These are phyloP conservation scores for Cyberlindnera mrakii DNA, from an alignment of 805 yeast species.

Conservation along the genomic window DNA sequence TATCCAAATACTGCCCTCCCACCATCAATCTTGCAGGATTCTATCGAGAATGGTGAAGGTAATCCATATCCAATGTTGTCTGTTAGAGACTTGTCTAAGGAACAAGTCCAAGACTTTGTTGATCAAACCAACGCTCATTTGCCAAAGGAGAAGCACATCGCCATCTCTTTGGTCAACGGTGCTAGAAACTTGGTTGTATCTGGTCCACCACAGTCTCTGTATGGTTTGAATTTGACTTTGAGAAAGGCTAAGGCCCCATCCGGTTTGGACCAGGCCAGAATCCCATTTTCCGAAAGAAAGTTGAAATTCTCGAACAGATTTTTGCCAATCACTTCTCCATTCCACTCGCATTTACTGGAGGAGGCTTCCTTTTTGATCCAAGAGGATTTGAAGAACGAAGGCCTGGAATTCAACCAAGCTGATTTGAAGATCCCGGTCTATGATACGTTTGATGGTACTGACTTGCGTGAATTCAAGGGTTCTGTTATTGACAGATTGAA, in stretches of 20 bases:
- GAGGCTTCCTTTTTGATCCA: conserved; percentile 64
- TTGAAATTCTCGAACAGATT: conserved; percentile 89
- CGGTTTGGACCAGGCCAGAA: conserved; percentile 91
- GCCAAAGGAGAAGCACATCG: conserved; percentile 86
- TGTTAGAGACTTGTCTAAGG: conserved; percentile 76
- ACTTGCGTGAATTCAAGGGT: conserved; percentile 52
- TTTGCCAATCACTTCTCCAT: conserved; percentile 92
- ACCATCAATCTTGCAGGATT: conserved; percentile 88
- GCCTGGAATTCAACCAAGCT: conserved; percentile 47
- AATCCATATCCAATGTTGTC: conserved; percentile 97
- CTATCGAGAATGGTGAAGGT: conserved; percentile 92
- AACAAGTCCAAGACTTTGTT: conserved; percentile 73
- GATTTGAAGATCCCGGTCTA: conserved; percentile 78
- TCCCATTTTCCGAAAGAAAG: conserved; percentile 91
- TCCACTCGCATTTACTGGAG: conserved; percentile 83
- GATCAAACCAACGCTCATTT: conserved; percentile 88
- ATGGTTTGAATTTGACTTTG: conserved; percentile 87
- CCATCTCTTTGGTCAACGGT: conserved; percentile 88
- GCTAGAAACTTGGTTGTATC: conserved; percentile 92
- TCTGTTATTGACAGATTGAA: conserved; percentile 65
- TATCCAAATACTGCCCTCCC: conserved; percentile 94
- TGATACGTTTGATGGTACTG: conserved; percentile 83
- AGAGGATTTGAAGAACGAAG: conserved; percentile 55
- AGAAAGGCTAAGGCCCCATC: conserved; percentile 93
- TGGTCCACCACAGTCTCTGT: conserved; percentile 97